Base-by-base conservation (phyloP, 805 yeast species). In the Scheffersomyces ergatensis region DNA sequence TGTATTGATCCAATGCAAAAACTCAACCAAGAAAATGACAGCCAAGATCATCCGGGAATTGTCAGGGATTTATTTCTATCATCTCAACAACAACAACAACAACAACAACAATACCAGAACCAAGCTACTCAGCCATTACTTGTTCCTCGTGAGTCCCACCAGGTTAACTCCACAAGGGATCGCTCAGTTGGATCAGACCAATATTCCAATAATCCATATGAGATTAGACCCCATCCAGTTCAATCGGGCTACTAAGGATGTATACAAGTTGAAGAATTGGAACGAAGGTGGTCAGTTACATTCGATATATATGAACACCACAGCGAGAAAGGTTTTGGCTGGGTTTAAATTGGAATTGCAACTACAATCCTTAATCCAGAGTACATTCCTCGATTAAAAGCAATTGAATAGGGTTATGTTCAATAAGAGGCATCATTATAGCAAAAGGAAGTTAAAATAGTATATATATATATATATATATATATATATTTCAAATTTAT, bases 1-100 rank as follows among this genome's bases (percentile, higher is more conserved):
- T 35, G 57, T 77, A 2, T 60, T 76, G 43, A 79, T 77, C 4
- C 85, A 80, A 51, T 80, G 85, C 54, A 79, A 80, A 46, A 72
- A 77, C 51, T 67, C 71, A 49, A 57, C 57, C 20, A 55, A 58
- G 3, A 67, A 70, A 38, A 63, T 78, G 25, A 68, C 65, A 40
- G 77, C 83, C 12, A 57, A 63, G 29, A 55, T 67, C 34, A 57
- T 80, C 1, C 64, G 85, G 33, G 85, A 80, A 49, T 51, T 79
- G 24, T 67, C 70, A 6, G 85, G 85, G 1, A 74, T 77, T 2
- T 74, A 74, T 49, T 52, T 62, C 37, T 65, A 53, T 45, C 67
- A 70, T 48, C 61, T 66, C 16, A 49, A 50, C 31, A n/a, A n/a
- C n/a, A n/a, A n/a, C n/a, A n/a, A n/a, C n/a, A n/a, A n/a, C n/a